Base-by-base conservation (phyloP, 495 filamentous ascomycete species). In the Choiromyces venosus region DNA sequence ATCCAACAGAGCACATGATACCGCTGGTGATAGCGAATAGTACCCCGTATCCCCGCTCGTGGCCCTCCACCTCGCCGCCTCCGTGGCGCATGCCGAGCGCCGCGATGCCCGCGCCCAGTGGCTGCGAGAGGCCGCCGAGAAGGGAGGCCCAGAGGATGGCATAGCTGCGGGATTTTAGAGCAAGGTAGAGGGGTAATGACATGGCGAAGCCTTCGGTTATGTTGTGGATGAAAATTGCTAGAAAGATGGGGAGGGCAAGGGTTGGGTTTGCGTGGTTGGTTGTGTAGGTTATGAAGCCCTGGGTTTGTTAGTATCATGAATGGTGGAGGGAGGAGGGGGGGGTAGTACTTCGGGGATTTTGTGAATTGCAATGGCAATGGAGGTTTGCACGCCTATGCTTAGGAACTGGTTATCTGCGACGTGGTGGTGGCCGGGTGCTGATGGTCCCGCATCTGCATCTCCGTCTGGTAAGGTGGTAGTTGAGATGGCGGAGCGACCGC, bases 161-260 rank as follows among this genome's bases (percentile, higher is more conserved):
- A 79, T 89, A 89, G 73, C 84, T 82, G 42, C 93, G 89, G 66
- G 87, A 92, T 65, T 88, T 84, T 16, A 97, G 85, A 2, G 95
- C 95, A 66, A 99, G 89, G 81, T 93, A 98, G 0, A 99, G 85
- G 0, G 95, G 95, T 3, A 99, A 84, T 0, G 93, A 92, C 87
- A 99, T 91, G 74, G 92, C 91, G 81, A 98, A 99, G 25, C 95
- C 95, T 83, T 99, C 95, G 66, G 93, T 91, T 74, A 99, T 97
- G 83, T 98, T 99, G 85, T 99, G 95, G 74, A 98, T 94, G 80
- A 95, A 97, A 4, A 99, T 87, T 1, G 95, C 95, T 77, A 98
- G 86, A 84, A 99, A 99, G 42, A 99, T 92, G 44, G 92, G 89
- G 79, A 96, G 87, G 18, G 96, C 95, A 3, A 99, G 89, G 0